phyloP scores from a whole-genome alignment of 352 stramenopile species.

The Phytophthora tentaculata region DNA sequence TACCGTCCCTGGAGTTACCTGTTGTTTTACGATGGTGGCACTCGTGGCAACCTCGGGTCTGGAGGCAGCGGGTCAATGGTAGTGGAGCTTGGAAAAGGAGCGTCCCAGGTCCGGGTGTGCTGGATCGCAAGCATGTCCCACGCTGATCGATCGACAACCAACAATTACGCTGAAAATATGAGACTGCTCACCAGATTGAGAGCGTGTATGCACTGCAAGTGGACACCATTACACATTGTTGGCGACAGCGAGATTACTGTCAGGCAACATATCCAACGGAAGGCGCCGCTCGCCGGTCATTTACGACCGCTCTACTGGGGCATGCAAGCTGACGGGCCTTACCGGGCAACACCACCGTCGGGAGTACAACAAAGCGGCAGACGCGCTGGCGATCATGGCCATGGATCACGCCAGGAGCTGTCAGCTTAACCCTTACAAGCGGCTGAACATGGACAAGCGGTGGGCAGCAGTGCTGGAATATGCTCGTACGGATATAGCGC shows the following conservation, averaged over 20 bases:
- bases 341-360: background rate
- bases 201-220: background rate
- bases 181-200: background rate
- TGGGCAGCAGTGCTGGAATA: background rate
- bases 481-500: background rate
- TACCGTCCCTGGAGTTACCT: background rate
- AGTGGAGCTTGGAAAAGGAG: background rate
- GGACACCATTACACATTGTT: background rate
- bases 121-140: background rate
- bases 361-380: background rate
- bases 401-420: background rate
- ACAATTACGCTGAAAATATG: background rate
- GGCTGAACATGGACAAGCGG: background rate
- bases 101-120: background rate
- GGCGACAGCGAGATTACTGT: background rate
- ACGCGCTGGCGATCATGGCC: background rate
- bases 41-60: background rate
- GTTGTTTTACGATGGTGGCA: background rate
- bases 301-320: background rate
- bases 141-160: background rate
- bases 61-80: background rate
- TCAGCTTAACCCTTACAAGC: background rate
- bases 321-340: background rate
- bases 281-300: background rate
- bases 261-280: background rate